phyloP scores from a whole-genome alignment of 768 basidiomycete genomes.

The Pisolithus marmoratus region DNA sequence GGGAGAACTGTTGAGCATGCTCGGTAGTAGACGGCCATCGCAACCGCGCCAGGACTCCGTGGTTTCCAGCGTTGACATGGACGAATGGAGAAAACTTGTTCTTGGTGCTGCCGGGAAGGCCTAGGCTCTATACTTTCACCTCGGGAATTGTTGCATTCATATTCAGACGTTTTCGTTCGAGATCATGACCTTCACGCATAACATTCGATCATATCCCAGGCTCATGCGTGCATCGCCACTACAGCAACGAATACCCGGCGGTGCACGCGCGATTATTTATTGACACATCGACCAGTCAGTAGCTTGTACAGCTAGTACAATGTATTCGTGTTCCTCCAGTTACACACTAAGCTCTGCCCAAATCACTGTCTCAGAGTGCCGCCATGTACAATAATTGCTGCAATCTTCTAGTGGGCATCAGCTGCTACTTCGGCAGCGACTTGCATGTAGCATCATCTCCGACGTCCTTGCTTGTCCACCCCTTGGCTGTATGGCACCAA shows the following conservation, averaged over 20 bases:
- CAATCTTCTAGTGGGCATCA: too few species aligned
- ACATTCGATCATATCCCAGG: background rate
- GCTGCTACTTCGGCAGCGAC: too few species aligned
- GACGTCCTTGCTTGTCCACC: too few species aligned
- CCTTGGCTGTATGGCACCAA: too few species aligned
- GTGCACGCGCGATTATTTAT: too few species aligned
- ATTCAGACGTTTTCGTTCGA: background rate
- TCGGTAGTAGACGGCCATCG: background rate
- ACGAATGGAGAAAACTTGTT: conserved; percentile 12
- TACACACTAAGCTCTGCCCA: too few species aligned
- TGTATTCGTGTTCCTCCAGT: too few species aligned
- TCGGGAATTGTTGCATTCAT: background rate
- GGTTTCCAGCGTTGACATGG: conserved; percentile 6
- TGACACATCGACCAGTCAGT: too few species aligned
- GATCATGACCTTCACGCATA: background rate
- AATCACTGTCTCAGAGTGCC: too few species aligned
- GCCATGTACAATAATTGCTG: too few species aligned
- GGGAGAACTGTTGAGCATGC: conserved; percentile 2
- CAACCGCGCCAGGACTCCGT: conserved; percentile 8
- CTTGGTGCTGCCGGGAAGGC: conserved; percentile 9
- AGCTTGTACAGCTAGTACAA: too few species aligned
- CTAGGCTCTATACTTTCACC: background rate
- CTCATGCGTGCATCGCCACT: background rate
- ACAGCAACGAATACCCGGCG: background rate
- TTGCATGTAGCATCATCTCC: too few species aligned